Conservation (phyloP, 352 stramenopile genomes). For the Phytopythium aichiense region DNA sequence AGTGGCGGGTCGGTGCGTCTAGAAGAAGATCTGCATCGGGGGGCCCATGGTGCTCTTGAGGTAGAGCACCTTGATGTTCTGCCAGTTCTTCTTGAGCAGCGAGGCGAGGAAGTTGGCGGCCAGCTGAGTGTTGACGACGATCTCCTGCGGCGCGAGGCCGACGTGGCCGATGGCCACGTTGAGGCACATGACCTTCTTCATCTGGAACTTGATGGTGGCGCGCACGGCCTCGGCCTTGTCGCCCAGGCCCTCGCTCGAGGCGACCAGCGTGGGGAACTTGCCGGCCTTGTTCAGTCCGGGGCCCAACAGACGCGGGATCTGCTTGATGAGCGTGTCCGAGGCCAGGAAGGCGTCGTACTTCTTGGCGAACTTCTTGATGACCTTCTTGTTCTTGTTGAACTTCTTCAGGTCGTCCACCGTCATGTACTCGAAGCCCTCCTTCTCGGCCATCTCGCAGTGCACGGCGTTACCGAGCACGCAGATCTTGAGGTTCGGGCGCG, state of each 20-base stretch:
- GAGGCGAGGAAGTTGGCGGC: conserved; percentile 99
- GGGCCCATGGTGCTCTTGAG: conserved; percentile 99
- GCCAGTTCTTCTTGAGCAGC: conserved; percentile 99
- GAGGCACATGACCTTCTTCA: conserved; percentile 99
- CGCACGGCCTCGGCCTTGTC: conserved; percentile 98
- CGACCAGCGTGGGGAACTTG: conserved; percentile 99
- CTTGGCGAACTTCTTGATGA: conserved; percentile 99
- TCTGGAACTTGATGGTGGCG: conserved; percentile 99
- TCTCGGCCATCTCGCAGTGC: conserved; percentile 98
- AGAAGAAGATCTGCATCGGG: conserved; percentile 99
- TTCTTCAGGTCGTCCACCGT: conserved; percentile 99
- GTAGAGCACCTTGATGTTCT: conserved; percentile 99
- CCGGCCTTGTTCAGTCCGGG: conserved; percentile 98
- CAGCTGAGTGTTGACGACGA: conserved; percentile 98
- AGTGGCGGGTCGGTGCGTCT: conserved; percentile 26
- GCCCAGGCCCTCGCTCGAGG: conserved; percentile 93
- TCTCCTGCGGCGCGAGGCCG: conserved; percentile 92
- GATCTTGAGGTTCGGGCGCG: conserved; percentile 94
- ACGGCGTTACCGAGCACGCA: conserved; percentile 99
- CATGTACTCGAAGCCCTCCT: conserved; percentile 98
- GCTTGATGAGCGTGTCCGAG: conserved; percentile 99
- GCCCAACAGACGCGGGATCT: conserved; percentile 99
- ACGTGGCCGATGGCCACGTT: conserved; percentile 99
- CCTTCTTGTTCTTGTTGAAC: conserved; percentile 99
- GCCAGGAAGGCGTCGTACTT: conserved; percentile 99